Percentiles rank a stretch among this genome's conserved stretches.
phyloP scores from a whole-genome alignment of 768 basidiomycete species.

The Tricholoma furcatifolium region DNA sequence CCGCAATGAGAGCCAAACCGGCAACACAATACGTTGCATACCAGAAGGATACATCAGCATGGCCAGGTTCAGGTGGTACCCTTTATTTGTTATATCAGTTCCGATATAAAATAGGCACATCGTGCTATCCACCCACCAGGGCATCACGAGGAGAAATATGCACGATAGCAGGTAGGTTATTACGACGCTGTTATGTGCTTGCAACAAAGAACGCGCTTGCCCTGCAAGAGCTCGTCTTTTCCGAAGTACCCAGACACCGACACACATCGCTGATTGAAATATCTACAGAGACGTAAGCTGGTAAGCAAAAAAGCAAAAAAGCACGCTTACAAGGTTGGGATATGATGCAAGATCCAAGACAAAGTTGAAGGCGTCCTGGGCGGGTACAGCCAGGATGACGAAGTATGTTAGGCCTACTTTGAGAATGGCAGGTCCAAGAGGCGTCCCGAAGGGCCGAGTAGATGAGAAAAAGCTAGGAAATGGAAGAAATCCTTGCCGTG shows the following conservation, averaged over 20 bases:
- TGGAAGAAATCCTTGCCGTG: constrained; percentile 51
- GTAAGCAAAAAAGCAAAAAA: constrained; percentile 26
- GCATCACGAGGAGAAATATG: constrained; percentile 29
- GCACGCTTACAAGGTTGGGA: constrained; percentile 29
- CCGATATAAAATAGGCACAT: background rate
- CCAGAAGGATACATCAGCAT: constrained; percentile 38
- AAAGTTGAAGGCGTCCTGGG: constrained; percentile 37
- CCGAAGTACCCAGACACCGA: constrained; percentile 32
- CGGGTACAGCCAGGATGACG: constrained; percentile 39
- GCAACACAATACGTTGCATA: constrained; percentile 37
- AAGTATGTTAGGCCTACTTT: constrained; percentile 37
- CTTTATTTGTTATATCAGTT: constrained; percentile 10
- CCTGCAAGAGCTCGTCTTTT: constrained; percentile 19
- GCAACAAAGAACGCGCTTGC: constrained; percentile 22
- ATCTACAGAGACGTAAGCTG: constrained; percentile 21
- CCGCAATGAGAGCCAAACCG: constrained; percentile 25
- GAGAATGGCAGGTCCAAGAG: constrained; percentile 39
- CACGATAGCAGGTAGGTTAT: constrained; percentile 25
- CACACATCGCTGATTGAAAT: constrained; percentile 28
- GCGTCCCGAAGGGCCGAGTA: constrained; percentile 48
- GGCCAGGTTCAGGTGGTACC: constrained; percentile 35
- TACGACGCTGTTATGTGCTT: constrained; percentile 24
- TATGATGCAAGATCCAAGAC: constrained; percentile 40
- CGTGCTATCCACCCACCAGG: constrained; percentile 23
- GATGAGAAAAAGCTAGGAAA: constrained; percentile 47